Conservation (phyloP, 2,329 filamentous ascomycete genomes). For the Fusarium oligoseptatum region DNA sequence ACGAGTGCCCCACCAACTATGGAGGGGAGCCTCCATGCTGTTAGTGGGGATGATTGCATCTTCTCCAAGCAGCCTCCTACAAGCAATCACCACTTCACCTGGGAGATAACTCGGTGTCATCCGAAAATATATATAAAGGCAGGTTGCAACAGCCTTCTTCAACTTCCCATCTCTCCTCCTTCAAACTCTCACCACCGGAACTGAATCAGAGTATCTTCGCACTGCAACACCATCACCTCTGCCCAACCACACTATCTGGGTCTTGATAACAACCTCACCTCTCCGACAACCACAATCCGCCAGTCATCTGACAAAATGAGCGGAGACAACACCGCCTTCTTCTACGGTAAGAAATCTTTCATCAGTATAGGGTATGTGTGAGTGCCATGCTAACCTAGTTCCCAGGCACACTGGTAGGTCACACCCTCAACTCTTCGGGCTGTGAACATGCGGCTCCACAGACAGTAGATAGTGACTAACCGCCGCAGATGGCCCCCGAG, state of each 20-base stretch:
- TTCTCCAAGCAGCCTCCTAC: background rate
- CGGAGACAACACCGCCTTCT: constrained; percentile 64
- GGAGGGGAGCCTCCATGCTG: constrained; percentile 12
- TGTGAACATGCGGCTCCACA: background rate
- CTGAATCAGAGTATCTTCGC: background rate
- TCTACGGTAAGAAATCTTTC: constrained; percentile 64
- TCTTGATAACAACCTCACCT: background rate
- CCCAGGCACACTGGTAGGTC: constrained; percentile 53
- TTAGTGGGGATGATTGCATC: constrained; percentile 28
- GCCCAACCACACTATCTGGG: background rate
- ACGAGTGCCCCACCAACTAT: constrained; percentile 28
- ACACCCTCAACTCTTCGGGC: background rate
- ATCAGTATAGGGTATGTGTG: no score
- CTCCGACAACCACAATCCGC: background rate
- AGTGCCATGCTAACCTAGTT: background rate
- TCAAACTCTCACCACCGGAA: background rate
- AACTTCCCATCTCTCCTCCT: background rate
- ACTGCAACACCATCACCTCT: background rate
- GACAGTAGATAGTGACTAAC: constrained; percentile 38
- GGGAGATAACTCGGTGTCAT: background rate
- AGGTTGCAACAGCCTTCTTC: background rate
- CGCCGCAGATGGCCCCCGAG: constrained; percentile 78
- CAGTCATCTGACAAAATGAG: constrained; percentile 51
- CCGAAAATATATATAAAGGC: background rate
- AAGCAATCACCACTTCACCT: background rate